These are phyloP conservation scores for Paraphaeosphaeria minitans DNA, from an alignment of 2,329 filamentous ascomycete species.

Conservation along the genomic window DNA sequence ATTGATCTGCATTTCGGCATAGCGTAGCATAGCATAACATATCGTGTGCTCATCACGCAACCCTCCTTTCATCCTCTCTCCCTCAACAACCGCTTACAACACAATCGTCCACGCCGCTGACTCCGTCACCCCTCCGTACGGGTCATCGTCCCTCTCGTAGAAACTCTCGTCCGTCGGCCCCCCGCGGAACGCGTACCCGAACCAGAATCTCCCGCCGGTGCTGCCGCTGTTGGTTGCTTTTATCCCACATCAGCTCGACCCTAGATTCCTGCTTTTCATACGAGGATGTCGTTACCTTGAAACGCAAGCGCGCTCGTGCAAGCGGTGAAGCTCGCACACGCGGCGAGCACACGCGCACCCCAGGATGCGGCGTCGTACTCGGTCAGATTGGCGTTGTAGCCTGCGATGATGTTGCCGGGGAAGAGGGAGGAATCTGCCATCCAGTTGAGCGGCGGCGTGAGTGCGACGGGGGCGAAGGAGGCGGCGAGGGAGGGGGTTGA, in stretches of 20 bases:
- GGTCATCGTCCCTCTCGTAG: neutral
- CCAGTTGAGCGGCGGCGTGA: neutral
- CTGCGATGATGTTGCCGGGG: neutral
- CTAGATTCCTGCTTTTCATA: neutral
- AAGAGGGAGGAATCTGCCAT: neutral
- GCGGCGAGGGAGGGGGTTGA: neutral
- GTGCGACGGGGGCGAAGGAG: neutral
- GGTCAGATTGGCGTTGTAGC: neutral
- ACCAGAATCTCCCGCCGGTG: neutral
- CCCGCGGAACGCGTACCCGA: neutral
- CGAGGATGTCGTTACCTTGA: neutral
- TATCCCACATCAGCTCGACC: too few species aligned
- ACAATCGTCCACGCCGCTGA: neutral
- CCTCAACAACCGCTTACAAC: neutral
- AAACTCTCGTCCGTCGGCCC: neutral
- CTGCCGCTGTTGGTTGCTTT: slow-evolving; percentile 4
- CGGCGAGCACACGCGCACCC: neutral
- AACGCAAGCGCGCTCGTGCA: neutral
- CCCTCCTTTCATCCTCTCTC: neutral
- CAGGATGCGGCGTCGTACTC: neutral
- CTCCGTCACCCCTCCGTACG: neutral
- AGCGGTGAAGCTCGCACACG: neutral
- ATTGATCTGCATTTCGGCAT: neutral
- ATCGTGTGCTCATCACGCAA: neutral
- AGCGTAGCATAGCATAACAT: neutral